Percentiles rank a stretch among this genome's conserved stretches.
Conservation (phyloP, 495 filamentous ascomycete genomes). For the Aspergillus ellipticus region DNA sequence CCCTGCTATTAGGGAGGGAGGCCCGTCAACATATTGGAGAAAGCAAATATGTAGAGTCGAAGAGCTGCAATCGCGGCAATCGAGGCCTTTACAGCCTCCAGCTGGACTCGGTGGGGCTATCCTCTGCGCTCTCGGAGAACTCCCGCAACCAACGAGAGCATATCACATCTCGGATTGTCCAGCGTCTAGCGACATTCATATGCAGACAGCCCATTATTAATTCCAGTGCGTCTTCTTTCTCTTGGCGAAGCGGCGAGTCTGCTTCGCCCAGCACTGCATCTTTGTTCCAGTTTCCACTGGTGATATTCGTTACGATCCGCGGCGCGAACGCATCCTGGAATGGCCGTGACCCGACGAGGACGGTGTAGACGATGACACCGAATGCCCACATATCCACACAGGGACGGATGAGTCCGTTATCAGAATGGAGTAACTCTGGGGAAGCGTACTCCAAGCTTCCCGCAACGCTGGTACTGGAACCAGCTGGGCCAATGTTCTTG, state of each 20-base stretch:
- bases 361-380: constrained; percentile 61
- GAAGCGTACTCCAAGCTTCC: constrained; percentile 67
- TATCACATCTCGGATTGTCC: constrained; percentile 52
- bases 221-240: constrained; percentile 46
- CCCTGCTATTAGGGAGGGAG: neutral
- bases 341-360: constrained; percentile 63
- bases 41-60: neutral
- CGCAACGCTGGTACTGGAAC: constrained; percentile 53
- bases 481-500: constrained; percentile 52
- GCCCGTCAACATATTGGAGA: neutral
- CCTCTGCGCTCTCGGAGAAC: constrained; percentile 25
- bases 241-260: constrained; percentile 18
- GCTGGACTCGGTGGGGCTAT: constrained; percentile 24
- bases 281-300: constrained; percentile 59
- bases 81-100: constrained; percentile 34
- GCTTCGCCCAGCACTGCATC: constrained; percentile 42
- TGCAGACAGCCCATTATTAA: constrained; percentile 50
- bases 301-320: constrained; percentile 57
- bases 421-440: constrained; percentile 54
- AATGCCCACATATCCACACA: constrained; percentile 72
- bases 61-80: neutral
- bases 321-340: constrained; percentile 61
- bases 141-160: constrained; percentile 53
- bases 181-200: constrained; percentile 48
- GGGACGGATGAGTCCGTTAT: constrained; percentile 45